Percentiles rank a stretch among this genome's conserved stretches.
Conservation (phyloP, 345 rosid species). For the Nephelium lappaceum region DNA sequence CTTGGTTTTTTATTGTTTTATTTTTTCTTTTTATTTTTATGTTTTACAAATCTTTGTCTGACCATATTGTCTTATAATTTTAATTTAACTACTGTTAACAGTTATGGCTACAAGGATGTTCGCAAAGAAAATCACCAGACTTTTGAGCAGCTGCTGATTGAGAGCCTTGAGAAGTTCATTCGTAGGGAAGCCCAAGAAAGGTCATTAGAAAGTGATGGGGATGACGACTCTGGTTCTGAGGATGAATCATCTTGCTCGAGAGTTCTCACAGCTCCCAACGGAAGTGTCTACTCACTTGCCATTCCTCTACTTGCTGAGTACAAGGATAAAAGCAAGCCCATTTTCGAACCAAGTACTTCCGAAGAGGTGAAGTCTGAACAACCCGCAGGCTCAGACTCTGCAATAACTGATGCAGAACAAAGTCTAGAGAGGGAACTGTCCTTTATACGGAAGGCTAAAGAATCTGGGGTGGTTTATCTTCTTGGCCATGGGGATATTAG, state of each 20-base stretch:
- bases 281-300: conserved; percentile 87
- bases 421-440: conserved; percentile 94
- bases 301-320: conserved; percentile 81
- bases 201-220: conserved; percentile 86
- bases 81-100: conserved; percentile 30
- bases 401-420: conserved; percentile 67
- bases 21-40: not conserved
- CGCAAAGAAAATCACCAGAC: conserved; percentile 95
- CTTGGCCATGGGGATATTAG: conserved; percentile 98
- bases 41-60: not conserved
- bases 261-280: conserved; percentile 86
- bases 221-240: conserved; percentile 65
- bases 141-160: conserved; percentile 94
- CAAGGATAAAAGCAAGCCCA: conserved; percentile 38
- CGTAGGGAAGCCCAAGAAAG: conserved; percentile 96
- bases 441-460: conserved; percentile 89
- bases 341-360: conserved; percentile 62
- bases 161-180: conserved; percentile 96
- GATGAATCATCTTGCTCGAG: conserved; percentile 55
- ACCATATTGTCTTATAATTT: conserved; percentile 7
- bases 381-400: conserved; percentile 39
- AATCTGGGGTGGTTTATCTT: conserved; percentile 94
- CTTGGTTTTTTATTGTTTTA: not conserved
- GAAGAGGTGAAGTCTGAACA: conserved; percentile 44
- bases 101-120: conserved; percentile 96